Evolutionary conservation across 768 basidiomycete species (phyloP).

Genomic region (Tricholoma bakamatsutake): DNA sequence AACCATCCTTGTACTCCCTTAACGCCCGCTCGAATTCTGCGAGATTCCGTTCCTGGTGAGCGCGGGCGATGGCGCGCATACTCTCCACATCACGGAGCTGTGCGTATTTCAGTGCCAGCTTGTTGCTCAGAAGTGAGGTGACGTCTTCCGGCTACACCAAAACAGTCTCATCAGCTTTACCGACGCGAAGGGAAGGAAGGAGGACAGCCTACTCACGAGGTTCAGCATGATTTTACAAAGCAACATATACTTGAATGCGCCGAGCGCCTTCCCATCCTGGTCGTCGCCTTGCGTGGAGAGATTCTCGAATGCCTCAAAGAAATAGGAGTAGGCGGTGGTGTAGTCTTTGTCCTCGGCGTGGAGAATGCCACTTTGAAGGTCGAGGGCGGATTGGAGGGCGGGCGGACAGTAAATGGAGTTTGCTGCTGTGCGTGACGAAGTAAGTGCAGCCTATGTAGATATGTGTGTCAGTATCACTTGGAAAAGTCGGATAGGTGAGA

Average conservation of each 20-base stretch:
- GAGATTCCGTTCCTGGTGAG: slow-evolving; percentile 88
- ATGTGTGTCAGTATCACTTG: neutral
- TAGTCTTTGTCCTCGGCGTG: slow-evolving; percentile 99
- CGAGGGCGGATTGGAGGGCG: slow-evolving; percentile 38
- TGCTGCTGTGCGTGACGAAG: slow-evolving; percentile 87
- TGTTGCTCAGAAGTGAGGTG: slow-evolving; percentile 76
- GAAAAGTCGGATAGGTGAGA: neutral
- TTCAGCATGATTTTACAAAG: slow-evolving; percentile 98
- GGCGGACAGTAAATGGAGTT: slow-evolving; percentile 88
- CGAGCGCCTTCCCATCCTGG: slow-evolving; percentile 45
- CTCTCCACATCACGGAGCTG: slow-evolving; percentile 87
- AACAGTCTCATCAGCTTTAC: neutral
- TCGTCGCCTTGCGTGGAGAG: slow-evolving; percentile 73
- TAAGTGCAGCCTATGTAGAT: slow-evolving; percentile 64
- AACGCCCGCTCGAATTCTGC: slow-evolving; percentile 86
- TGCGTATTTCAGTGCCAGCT: slow-evolving; percentile 84
- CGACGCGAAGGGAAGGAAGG: neutral
- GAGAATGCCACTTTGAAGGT: slow-evolving; percentile 62
- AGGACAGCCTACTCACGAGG: slow-evolving; percentile 47
- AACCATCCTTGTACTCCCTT: slow-evolving; percentile 79
- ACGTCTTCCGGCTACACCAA: slow-evolving; percentile 83
- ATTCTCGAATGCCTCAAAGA: slow-evolving; percentile 95
- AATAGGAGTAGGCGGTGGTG: slow-evolving; percentile 94
- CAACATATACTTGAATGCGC: slow-evolving; percentile 95
- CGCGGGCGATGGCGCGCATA: slow-evolving; percentile 91